A percentile compares a stretch with the other conserved stretches of the same genome.
phyloP scores from a whole-genome alignment of 2,329 filamentous ascomycete species.

The Fusarium foetens region DNA sequence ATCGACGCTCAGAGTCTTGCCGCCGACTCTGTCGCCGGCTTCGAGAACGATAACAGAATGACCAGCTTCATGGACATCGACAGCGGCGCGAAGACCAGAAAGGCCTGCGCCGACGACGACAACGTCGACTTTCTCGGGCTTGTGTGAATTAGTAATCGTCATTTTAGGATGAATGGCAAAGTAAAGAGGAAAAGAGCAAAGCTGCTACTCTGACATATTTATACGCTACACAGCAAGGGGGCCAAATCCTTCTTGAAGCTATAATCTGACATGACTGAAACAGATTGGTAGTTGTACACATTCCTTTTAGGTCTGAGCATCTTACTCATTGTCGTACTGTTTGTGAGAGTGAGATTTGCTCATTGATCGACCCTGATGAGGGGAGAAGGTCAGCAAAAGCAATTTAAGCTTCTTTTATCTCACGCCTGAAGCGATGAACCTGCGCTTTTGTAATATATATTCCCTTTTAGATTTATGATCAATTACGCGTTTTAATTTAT shows the following conservation, averaged over 20 bases:
- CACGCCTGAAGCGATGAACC: background rate
- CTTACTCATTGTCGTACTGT: background rate
- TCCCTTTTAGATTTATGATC: no score
- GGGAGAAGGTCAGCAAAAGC: background rate
- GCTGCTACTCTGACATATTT: background rate
- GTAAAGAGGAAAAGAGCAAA: background rate
- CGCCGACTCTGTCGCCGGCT: constrained; percentile 59
- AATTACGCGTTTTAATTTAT: no score
- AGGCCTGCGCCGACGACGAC: constrained; percentile 45
- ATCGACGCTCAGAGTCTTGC: constrained; percentile 50
- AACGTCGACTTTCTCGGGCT: constrained; percentile 19
- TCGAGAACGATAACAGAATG: constrained; percentile 57
- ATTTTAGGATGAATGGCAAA: constrained; percentile 1
- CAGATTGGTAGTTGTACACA: background rate
- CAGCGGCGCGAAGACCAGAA: constrained; percentile 49
- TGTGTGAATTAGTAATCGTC: background rate
- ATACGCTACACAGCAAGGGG: background rate
- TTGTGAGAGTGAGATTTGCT: constrained; percentile 1
- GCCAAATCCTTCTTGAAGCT: background rate
- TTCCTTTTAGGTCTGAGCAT: background rate
- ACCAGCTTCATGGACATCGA: constrained; percentile 47
- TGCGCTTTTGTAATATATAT: background rate
- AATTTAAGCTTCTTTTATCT: background rate
- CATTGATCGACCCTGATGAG: background rate
- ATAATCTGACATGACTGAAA: constrained; percentile 20